A percentile compares a stretch with the other conserved stretches of the same genome.
These are phyloP conservation scores for Parietaria judaica DNA, from an alignment of 306 rosid species.

Conservation along the genomic window DNA sequence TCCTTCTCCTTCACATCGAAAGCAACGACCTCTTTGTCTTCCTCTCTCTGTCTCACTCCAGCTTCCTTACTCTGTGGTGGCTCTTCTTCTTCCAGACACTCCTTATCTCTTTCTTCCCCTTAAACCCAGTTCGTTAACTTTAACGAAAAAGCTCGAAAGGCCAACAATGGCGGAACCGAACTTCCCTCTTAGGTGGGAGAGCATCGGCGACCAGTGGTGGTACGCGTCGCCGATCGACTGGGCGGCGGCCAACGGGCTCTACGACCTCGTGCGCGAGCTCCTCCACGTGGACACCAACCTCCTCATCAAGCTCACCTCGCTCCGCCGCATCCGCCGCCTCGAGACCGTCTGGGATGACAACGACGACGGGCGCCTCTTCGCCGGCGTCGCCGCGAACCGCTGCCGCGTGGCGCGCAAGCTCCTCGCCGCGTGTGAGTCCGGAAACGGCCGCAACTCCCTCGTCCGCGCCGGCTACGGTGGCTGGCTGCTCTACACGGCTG, in stretches of 20 bases:
- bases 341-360: conserved; percentile 97
- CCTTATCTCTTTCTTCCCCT: neutral
- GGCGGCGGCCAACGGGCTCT: conserved; percentile 86
- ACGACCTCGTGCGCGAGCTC: conserved; percentile 77
- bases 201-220: conserved; percentile 96
- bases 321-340: conserved; percentile 83
- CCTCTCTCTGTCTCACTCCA: neutral
- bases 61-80: conserved; percentile 6
- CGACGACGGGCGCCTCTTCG: conserved; percentile 44
- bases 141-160: neutral
- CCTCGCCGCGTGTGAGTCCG: conserved; percentile 43
- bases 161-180: conserved; percentile 36
- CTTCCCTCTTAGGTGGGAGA: conserved; percentile 90
- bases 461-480: conserved; percentile 91
- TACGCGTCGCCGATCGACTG: conserved; percentile 83
- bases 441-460: conserved; percentile 46
- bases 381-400: conserved; percentile 56
- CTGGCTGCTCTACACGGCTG: conserved; percentile 94
- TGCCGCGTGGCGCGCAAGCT: conserved; percentile 59
- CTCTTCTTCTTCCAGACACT: conserved; percentile 5
- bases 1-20: too few relatives aligned
- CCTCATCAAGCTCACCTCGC: conserved; percentile 82
- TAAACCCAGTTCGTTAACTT: neutral
- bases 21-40: conserved; percentile 7
- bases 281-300: conserved; percentile 79